phyloP scores from a whole-genome alignment of 1,284 basidiomycete genomes.

The Boletus smithii region DNA sequence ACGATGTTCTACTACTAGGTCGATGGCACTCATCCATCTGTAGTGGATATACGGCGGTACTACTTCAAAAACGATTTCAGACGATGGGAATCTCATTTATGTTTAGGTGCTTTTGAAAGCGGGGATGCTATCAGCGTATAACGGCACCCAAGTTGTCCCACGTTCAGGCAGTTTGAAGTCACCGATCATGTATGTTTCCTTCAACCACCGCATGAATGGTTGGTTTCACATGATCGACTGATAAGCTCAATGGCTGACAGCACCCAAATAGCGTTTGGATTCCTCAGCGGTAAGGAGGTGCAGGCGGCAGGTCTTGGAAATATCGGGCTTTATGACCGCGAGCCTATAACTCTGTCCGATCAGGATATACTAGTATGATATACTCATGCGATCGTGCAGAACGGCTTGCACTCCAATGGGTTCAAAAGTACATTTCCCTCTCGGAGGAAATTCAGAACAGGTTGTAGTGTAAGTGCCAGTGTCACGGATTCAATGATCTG shows the following conservation, averaged over 20 bases:
- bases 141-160: slow-evolving; percentile 26
- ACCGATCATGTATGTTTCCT: slow-evolving; percentile 31
- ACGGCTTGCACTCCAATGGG: slow-evolving; percentile 58
- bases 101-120: slow-evolving; percentile 13
- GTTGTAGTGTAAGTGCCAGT: slow-evolving; percentile 48
- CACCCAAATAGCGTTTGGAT: slow-evolving; percentile 20
- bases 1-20: neutral
- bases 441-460: slow-evolving; percentile 64
- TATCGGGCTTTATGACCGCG: slow-evolving; percentile 47
- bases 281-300: slow-evolving; percentile 36
- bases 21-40: neutral
- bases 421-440: slow-evolving; percentile 57
- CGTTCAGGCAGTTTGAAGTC: slow-evolving; percentile 23
- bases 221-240: neutral
- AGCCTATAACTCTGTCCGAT: slow-evolving; percentile 4
- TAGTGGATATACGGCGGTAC: slow-evolving; percentile 21
- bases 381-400: slow-evolving; percentile 33
- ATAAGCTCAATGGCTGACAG: neutral
- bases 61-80: neutral
- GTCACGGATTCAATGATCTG: neutral
- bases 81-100: neutral
- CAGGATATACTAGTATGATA: no score
- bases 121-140: slow-evolving; percentile 20
- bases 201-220: slow-evolving; percentile 36
- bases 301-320: slow-evolving; percentile 47